Percentiles rank a stretch among this genome's conserved stretches.
Evolutionary conservation across 2,329 filamentous ascomycete genomes (phyloP).

Genomic region (Sporothrix luriei): DNA sequence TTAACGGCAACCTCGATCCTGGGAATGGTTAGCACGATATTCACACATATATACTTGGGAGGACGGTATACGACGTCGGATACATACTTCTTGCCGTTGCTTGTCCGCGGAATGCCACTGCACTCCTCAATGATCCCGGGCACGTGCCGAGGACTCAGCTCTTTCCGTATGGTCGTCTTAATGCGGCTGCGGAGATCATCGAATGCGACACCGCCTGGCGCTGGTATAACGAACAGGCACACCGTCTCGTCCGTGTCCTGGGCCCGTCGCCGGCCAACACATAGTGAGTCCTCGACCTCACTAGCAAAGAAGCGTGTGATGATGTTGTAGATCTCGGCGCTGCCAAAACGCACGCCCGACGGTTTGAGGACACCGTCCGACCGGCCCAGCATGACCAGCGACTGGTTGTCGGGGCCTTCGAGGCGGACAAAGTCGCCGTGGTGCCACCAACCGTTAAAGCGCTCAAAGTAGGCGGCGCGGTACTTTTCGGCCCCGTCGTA

Average conservation of each 20-base stretch:
- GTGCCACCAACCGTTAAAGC: slow-evolving; percentile 80
- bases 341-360: slow-evolving; percentile 86
- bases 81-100: slow-evolving; percentile 89
- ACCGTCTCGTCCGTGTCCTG: slow-evolving; percentile 82
- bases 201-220: slow-evolving; percentile 56
- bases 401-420: slow-evolving; percentile 66
- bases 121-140: slow-evolving; percentile 81
- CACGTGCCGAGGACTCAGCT: slow-evolving; percentile 87
- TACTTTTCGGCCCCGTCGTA: slow-evolving; percentile 81
- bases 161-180: slow-evolving; percentile 68
- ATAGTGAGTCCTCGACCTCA: slow-evolving; percentile 82
- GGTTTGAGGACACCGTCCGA: slow-evolving; percentile 94
- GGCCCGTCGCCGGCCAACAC: slow-evolving; percentile 73
- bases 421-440: slow-evolving; percentile 87
- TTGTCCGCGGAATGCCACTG: slow-evolving; percentile 83
- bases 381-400: slow-evolving; percentile 86
- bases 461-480: slow-evolving; percentile 81
- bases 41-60: background rate
- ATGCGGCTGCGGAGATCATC: slow-evolving; percentile 65
- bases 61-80: background rate
- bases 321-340: slow-evolving; percentile 96
- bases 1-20: slow-evolving; percentile 95
- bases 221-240: slow-evolving; percentile 83
- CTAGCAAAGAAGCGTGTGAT: slow-evolving; percentile 77
- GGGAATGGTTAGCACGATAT: slow-evolving; percentile 9